Evolutionary conservation across 1,284 basidiomycete genomes (phyloP), one percentile per base, ranked within the genome.

Genomic region (Pyrrhoderma noxium): DNA sequence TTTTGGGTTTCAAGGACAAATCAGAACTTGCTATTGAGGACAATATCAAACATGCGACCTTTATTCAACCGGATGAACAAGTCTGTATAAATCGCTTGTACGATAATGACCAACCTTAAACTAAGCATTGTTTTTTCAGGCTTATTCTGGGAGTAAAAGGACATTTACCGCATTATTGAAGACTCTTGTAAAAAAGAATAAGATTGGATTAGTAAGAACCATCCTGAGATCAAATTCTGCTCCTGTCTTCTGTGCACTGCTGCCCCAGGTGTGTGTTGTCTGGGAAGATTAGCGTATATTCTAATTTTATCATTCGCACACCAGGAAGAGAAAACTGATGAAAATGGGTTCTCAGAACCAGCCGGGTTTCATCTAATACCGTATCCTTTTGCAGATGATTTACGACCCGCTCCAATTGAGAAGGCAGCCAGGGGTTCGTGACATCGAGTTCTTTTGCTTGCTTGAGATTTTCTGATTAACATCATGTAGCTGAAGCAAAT

Each of bases 301-400:
- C 16, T 23, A 14, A 47, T 45, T 21, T 54, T 48, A 47, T 45
- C 41, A 46, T 8, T 41, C 7, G 39, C 18, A 44, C 51, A 37
- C 43, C 61, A 90, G 78, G 84, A 82, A 56, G 91, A 95, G 65
- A 77, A 77, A 31, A 69, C 74, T 34, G 82, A 85, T 45, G 80
- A 85, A 40, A 79, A 75, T 7, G 89, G 89, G 1, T 85, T 91
- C 76, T 74, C 77, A 38, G 82, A 88, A 47, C 91, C 95, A 18
- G 82, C 90, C 0, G 96, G 96, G 1, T 90, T 99, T 65, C 91
- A 98, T 67, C 73, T 98, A 47, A 87, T 97, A 54, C 83, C 85
- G 8, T 67, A 98, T 21, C 94, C 95, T 0, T 99, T 89, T 62
- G 88, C 89, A 5, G 95, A 99, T 63, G 96, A 99, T 61, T 85